A percentile compares a stretch with the other conserved stretches of the same genome.
These are phyloP conservation scores for Incumbomyces delicatus DNA, from an alignment of 2,329 filamentous ascomycete genomes.

Conservation along the genomic window DNA sequence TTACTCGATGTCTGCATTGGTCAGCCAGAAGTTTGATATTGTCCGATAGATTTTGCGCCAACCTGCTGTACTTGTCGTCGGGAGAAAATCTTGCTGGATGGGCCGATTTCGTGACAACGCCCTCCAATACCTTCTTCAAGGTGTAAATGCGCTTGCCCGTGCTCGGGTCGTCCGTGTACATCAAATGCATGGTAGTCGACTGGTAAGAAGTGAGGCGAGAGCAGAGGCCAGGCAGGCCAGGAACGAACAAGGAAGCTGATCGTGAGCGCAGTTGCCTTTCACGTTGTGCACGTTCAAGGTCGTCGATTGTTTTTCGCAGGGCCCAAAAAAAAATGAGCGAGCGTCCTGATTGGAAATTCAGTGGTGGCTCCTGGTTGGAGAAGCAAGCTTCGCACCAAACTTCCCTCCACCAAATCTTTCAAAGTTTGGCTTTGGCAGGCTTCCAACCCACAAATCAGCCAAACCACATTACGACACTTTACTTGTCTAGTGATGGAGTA, in stretches of 20 bases:
- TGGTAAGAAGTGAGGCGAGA: constrained; percentile 1
- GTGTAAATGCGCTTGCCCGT: constrained; percentile 88
- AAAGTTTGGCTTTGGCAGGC: no score
- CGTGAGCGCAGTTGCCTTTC: no score
- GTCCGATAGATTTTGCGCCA: constrained; percentile 15
- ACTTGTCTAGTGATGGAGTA: neutral
- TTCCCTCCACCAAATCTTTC: neutral
- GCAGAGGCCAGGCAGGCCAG: neutral
- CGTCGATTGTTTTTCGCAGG: constrained; percentile 1
- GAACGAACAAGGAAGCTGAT: neutral
- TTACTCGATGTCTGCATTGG: constrained; percentile 66
- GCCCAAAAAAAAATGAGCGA: neutral
- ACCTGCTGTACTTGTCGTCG: constrained; percentile 93
- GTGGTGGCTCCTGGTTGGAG: neutral
- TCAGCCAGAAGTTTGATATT: neutral
- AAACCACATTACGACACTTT: constrained; percentile 2
- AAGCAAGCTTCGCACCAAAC: neutral
- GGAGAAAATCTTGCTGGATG: constrained; percentile 95
- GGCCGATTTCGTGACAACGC: constrained; percentile 86
- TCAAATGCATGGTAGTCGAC: constrained; percentile 52
- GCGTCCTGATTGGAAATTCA: neutral
- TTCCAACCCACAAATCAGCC: neutral
- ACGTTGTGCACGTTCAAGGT: no score
- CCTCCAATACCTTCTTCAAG: constrained; percentile 56
- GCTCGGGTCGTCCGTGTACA: constrained; percentile 70